phyloP scores from a whole-genome alignment of 768 basidiomycete genomes.

The Tylopilus sp. region DNA sequence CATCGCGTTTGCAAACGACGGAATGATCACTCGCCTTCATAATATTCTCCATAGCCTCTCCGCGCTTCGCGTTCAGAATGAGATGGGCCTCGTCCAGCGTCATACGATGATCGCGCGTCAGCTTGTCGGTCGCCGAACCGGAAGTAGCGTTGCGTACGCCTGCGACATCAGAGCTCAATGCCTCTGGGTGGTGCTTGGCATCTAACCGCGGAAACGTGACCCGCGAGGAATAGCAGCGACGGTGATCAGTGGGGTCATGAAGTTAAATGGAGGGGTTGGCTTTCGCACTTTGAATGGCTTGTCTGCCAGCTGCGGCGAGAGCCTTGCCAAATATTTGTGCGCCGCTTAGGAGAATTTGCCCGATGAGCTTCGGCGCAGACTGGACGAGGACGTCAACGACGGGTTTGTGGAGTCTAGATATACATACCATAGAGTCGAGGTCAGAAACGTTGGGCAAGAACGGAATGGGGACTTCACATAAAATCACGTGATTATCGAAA shows the following conservation, averaged over 20 bases:
- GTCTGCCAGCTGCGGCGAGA: slow-evolving; percentile 82
- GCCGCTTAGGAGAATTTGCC: slow-evolving; percentile 77
- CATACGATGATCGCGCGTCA: slow-evolving; percentile 88
- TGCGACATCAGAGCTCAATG: slow-evolving; percentile 61
- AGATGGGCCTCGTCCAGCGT: slow-evolving; percentile 92
- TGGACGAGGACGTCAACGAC: slow-evolving; percentile 27
- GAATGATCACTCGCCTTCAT: slow-evolving; percentile 53
- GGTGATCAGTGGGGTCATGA: not conserved
- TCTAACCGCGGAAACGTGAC: slow-evolving; percentile 45
- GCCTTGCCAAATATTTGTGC: slow-evolving; percentile 88
- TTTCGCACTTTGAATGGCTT: slow-evolving; percentile 86
- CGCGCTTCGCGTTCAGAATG: slow-evolving; percentile 84
- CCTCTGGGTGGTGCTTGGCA: slow-evolving; percentile 77
- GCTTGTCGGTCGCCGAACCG: slow-evolving; percentile 71
- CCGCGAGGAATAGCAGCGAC: not conserved
- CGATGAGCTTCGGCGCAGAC: slow-evolving; percentile 76
- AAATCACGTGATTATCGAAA: slow-evolving; percentile 24
- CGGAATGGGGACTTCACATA: not conserved
- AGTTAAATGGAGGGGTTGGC: not conserved
- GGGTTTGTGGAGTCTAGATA: not conserved
- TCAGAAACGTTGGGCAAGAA: not conserved
- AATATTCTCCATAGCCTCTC: slow-evolving; percentile 62
- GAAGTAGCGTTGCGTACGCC: slow-evolving; percentile 75
- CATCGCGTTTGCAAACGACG: not conserved
- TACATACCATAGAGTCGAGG: slow-evolving; percentile 22